Conservation (phyloP, 441 rosid species). For the Populus trichocarpa region DNA sequence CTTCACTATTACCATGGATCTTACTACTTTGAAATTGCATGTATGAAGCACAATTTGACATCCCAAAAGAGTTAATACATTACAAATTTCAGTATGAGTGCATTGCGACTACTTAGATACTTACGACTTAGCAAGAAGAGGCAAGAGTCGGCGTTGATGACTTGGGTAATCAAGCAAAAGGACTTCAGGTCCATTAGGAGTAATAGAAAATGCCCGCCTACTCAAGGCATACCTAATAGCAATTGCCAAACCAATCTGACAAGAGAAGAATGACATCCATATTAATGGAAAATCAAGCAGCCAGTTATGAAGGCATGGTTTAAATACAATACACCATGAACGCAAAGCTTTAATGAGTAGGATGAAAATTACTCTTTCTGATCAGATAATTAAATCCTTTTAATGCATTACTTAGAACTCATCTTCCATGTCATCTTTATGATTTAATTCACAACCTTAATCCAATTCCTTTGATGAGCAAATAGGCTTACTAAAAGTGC, state of each 20-base stretch:
- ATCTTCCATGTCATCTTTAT: not conserved
- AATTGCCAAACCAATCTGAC: conserved; percentile 70
- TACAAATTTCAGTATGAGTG: not conserved
- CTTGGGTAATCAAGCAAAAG: conserved; percentile 92
- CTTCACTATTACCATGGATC: not conserved
- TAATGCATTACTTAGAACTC: not conserved
- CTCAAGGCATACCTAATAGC: conserved; percentile 82
- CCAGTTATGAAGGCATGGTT: not conserved
- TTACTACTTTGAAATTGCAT: not conserved
- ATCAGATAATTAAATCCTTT: not conserved
- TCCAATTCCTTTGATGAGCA: not conserved
- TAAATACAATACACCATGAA: not conserved
- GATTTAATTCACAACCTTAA: not conserved
- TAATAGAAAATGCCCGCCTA: conserved; percentile 75
- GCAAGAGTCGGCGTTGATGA: conserved; percentile 86
- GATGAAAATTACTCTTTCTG: not conserved
- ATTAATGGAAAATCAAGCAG: not conserved
- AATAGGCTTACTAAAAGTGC: not conserved
- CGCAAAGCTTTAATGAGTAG: not conserved
- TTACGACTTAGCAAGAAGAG: conserved; percentile 92
- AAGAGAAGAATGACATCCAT: conserved; percentile 8
- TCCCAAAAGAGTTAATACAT: not conserved
- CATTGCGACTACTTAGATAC: conserved; percentile 14
- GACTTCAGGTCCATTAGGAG: conserved; percentile 77
- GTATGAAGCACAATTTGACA: not conserved